phyloP scores from a whole-genome alignment of 2,329 filamentous ascomycete species.

The Tolypocladium tundrense region DNA sequence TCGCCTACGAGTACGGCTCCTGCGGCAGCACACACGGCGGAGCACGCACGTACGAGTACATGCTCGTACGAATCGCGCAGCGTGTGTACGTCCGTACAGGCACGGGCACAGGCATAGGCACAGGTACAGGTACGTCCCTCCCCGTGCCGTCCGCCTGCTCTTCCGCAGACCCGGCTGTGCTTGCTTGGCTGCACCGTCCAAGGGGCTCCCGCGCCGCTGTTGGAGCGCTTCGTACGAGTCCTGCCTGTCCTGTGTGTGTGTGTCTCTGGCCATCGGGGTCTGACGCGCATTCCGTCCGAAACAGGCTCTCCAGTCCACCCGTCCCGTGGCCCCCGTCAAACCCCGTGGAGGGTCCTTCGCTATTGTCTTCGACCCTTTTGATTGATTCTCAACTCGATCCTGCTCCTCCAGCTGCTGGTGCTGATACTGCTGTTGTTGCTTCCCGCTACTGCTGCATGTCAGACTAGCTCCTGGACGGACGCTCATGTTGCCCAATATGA shows the following conservation, averaged over 20 bases:
- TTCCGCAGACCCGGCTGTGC: not conserved
- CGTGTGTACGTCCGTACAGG: not conserved
- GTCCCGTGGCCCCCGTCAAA: not conserved
- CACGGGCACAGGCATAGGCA: not conserved
- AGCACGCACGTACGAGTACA: not conserved
- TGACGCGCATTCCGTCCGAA: not conserved
- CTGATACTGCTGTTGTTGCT: not conserved
- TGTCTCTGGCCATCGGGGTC: not conserved
- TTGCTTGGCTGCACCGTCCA: not conserved
- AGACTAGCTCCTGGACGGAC: slow-evolving; percentile 13
- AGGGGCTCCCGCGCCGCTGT: too few species aligned
- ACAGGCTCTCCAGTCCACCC: not conserved
- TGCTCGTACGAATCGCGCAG: not conserved
- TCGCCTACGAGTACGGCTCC: not conserved
- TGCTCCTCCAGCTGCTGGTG: not conserved
- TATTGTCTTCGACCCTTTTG: not conserved
- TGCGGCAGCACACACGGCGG: not conserved
- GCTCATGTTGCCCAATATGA: slow-evolving; percentile 28
- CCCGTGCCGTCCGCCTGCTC: not conserved
- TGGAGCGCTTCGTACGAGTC: not conserved
- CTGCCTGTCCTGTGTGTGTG: not conserved
- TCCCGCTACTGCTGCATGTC: slow-evolving; percentile 15
- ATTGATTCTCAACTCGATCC: not conserved
- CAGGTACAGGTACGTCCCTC: not conserved
- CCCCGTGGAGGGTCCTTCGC: not conserved